A percentile compares a stretch with the other conserved stretches of the same genome.
Evolutionary conservation across 1,284 basidiomycete genomes (phyloP).

Genomic region (Irpex sp.): DNA sequence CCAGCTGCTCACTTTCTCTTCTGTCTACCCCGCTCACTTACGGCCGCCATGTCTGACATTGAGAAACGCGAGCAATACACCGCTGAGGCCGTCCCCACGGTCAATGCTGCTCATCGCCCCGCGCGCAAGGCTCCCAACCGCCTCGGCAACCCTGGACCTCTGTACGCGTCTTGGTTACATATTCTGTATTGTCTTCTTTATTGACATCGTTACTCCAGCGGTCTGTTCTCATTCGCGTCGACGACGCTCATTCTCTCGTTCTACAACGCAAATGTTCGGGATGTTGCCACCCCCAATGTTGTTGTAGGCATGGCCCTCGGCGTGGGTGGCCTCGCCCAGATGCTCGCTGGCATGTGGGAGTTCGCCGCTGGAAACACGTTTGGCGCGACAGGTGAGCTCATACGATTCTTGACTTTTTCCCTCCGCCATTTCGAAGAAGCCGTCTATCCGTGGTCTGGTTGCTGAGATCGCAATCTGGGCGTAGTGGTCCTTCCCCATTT

Average conservation of each 20-base stretch:
- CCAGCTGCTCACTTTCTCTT: conserved; percentile 9
- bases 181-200: no score
- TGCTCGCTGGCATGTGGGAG: conserved; percentile 77
- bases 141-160: conserved; percentile 27
- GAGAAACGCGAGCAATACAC: conserved; percentile 20
- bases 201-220: conserved; percentile 30
- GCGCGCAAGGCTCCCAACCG: conserved; percentile 4
- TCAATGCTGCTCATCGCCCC: conserved; percentile 9
- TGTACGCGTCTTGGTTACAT: conserved; percentile 20
- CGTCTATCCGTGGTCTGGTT: neutral
- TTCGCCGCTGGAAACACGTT: conserved; percentile 75
- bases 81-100: conserved; percentile 14
- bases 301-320: conserved; percentile 83
- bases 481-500: conserved; percentile 2
- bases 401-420: neutral
- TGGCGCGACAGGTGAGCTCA: conserved; percentile 59
- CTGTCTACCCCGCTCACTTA: conserved; percentile 6
- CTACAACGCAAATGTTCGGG: conserved; percentile 56
- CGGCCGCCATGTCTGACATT: conserved; percentile 20
- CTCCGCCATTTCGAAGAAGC: neutral
- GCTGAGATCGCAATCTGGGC: neutral
- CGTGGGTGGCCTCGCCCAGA: conserved; percentile 80
- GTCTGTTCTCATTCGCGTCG: conserved; percentile 69
- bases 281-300: conserved; percentile 59
- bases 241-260: conserved; percentile 72